These are phyloP conservation scores for Wickerhamiella spandovensis DNA, from an alignment of 805 yeast genomes.

Conservation along the genomic window DNA sequence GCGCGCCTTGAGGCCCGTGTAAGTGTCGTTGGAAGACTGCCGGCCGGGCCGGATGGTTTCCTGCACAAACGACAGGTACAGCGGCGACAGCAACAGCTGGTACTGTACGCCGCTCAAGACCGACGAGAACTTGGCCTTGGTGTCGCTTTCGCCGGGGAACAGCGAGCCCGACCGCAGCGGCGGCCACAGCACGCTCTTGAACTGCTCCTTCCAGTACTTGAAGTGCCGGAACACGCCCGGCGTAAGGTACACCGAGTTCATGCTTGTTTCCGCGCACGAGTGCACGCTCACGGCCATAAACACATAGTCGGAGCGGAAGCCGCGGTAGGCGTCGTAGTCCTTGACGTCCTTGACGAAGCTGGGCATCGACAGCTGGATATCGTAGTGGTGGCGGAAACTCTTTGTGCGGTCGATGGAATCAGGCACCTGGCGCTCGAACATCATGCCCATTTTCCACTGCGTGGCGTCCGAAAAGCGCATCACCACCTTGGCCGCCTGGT, in stretches of 20 bases:
- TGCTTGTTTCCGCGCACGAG: slow-evolving; percentile 25
- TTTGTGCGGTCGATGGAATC: slow-evolving; percentile 31
- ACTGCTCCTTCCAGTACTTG: slow-evolving; percentile 74
- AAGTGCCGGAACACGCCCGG: slow-evolving; percentile 59
- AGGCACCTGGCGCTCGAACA: slow-evolving; percentile 50
- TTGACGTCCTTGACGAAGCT: slow-evolving; percentile 31
- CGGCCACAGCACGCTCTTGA: slow-evolving; percentile 62
- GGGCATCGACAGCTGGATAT: slow-evolving; percentile 48
- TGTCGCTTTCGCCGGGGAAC: slow-evolving; percentile 33
- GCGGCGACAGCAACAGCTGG: slow-evolving; percentile 55
- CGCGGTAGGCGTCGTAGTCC: slow-evolving; percentile 65
- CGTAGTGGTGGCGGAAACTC: slow-evolving; percentile 48
- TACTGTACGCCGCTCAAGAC: slow-evolving; percentile 56
- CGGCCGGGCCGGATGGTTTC: slow-evolving; percentile 25
- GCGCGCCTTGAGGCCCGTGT: slow-evolving; percentile 58
- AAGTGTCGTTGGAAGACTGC: slow-evolving; percentile 30
- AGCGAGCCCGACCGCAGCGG: slow-evolving; percentile 68
- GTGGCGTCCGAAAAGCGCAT: slow-evolving; percentile 57
- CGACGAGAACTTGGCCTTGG: slow-evolving; percentile 45
- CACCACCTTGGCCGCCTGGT: slow-evolving; percentile 31
- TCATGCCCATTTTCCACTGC: slow-evolving; percentile 62
- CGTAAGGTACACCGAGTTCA: slow-evolving; percentile 61
- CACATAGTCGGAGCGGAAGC: slow-evolving; percentile 69
- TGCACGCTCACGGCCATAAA: slow-evolving; percentile 44
- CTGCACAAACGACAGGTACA: slow-evolving; percentile 63